Evolutionary conservation across 192 early-diverging fungal species (phyloP).

Genomic region (Entomortierella lignicola): DNA sequence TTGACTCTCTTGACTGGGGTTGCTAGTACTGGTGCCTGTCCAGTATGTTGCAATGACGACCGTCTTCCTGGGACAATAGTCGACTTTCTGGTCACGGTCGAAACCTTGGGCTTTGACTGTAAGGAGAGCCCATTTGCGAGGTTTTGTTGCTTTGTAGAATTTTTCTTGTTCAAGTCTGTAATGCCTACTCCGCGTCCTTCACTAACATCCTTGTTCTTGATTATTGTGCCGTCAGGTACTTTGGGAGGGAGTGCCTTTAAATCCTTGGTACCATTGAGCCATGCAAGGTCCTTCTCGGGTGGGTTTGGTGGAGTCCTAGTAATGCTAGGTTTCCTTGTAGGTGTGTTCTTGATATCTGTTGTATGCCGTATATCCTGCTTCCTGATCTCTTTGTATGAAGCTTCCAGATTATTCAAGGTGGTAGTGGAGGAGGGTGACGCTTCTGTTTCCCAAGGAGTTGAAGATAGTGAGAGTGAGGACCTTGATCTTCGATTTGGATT

Average conservation of each 20-base stretch:
- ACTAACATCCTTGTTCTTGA: too few relatives aligned
- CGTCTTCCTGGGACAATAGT: constrained; percentile 31
- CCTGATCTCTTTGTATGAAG: too few relatives aligned
- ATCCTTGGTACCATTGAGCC: too few relatives aligned
- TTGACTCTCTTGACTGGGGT: background rate
- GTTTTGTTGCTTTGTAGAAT: background rate
- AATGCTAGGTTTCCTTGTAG: background rate
- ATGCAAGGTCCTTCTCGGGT: too few relatives aligned
- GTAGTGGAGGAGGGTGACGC: background rate
- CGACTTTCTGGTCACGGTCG: background rate
- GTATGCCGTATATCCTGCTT: too few relatives aligned
- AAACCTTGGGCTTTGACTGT: background rate
- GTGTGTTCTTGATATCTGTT: too few relatives aligned
- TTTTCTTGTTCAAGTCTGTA: background rate
- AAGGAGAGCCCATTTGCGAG: background rate
- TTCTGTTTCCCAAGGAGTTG: background rate
- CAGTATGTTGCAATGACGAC: constrained; percentile 14
- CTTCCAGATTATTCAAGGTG: too few relatives aligned
- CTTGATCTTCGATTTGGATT: background rate
- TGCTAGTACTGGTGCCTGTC: background rate
- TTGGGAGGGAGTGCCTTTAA: background rate
- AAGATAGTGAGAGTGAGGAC: background rate
- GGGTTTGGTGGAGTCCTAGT: too few relatives aligned
- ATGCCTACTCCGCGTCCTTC: too few relatives aligned
- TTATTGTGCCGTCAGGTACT: background rate